Evolutionary conservation across 345 rosid genomes (phyloP).

Genomic region (Abelmoschus esculentus): DNA sequence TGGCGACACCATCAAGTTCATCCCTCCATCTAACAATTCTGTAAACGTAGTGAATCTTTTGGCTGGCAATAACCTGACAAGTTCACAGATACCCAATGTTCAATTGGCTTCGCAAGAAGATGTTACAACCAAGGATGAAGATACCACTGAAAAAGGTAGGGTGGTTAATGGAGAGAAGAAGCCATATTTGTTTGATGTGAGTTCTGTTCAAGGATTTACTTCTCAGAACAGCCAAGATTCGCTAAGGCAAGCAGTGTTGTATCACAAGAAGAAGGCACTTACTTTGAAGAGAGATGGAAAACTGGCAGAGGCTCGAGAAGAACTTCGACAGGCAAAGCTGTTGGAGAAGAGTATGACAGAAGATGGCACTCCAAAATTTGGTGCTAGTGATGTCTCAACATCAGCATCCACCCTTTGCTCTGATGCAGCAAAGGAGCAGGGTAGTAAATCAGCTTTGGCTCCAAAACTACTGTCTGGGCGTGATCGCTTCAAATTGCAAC

Average conservation of each 20-base stretch:
- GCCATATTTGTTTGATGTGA: slow-evolving; percentile 15
- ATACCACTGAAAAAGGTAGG: slow-evolving; percentile 14
- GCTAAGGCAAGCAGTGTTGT: slow-evolving; percentile 50
- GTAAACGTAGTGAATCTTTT: slow-evolving; percentile 33
- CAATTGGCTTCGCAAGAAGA: slow-evolving; percentile 12
- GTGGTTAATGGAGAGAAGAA: slow-evolving; percentile 17
- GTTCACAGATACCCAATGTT: slow-evolving; percentile 15
- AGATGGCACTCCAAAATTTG: slow-evolving; percentile 22
- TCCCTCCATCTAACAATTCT: slow-evolving; percentile 20
- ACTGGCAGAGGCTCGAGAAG: slow-evolving; percentile 65
- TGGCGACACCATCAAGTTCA: slow-evolving; percentile 9
- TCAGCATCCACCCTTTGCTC: slow-evolving; percentile 19
- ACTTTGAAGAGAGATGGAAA: slow-evolving; percentile 76
- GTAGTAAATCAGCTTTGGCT: slow-evolving; percentile 30
- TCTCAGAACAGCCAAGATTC: slow-evolving; percentile 30
- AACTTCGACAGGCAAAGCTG: slow-evolving; percentile 68
- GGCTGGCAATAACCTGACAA: slow-evolving; percentile 32
- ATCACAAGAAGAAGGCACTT: slow-evolving; percentile 68
- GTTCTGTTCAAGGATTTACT: slow-evolving; percentile 21
- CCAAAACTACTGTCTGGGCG: slow-evolving; percentile 59
- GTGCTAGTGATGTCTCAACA: not conserved
- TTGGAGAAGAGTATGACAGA: slow-evolving; percentile 54
- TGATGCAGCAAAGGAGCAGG: slow-evolving; percentile 31
- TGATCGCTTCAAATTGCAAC: slow-evolving; percentile 78
- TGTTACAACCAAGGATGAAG: slow-evolving; percentile 6